phyloP scores from a whole-genome alignment of 345 rosid genomes.

The Cardamine resedifolia region DNA sequence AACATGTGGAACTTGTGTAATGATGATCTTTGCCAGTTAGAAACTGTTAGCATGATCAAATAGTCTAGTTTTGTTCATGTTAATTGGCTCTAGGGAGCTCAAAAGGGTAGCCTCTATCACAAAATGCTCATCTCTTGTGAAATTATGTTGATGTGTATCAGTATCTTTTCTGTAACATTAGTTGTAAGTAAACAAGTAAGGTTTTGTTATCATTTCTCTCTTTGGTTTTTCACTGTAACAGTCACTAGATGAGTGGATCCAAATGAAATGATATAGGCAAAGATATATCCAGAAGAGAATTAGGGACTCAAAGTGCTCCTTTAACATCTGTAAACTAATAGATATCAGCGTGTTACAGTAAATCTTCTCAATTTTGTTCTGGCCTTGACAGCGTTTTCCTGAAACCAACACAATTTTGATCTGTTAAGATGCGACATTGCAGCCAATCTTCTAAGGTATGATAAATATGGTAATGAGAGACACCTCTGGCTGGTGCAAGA shows the following conservation, averaged over 20 bases:
- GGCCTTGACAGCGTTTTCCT: conserved; percentile 85
- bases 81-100: background rate
- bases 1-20: background rate
- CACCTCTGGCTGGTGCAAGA: conserved; percentile 36
- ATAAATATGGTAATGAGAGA: background rate
- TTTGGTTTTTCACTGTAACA: background rate
- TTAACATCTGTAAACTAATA: background rate
- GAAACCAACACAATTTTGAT: conserved; percentile 9
- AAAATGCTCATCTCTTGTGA: background rate
- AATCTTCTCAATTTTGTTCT: conserved; percentile 42
- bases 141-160: background rate
- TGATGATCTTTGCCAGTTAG: background rate
- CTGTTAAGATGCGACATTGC: background rate
- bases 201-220: background rate
- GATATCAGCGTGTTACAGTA: background rate
- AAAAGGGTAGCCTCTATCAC: background rate
- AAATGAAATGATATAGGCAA: background rate
- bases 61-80: background rate
- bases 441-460: background rate
- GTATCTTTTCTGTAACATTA: background rate
- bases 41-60: background rate
- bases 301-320: background rate
- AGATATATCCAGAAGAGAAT: background rate
- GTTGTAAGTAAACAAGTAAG: background rate
- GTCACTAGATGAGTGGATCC: background rate